A percentile compares a stretch with the other conserved stretches of the same genome.
Conservation (phyloP, 106 monocot genomes). For the Cymbidium sinense region DNA sequence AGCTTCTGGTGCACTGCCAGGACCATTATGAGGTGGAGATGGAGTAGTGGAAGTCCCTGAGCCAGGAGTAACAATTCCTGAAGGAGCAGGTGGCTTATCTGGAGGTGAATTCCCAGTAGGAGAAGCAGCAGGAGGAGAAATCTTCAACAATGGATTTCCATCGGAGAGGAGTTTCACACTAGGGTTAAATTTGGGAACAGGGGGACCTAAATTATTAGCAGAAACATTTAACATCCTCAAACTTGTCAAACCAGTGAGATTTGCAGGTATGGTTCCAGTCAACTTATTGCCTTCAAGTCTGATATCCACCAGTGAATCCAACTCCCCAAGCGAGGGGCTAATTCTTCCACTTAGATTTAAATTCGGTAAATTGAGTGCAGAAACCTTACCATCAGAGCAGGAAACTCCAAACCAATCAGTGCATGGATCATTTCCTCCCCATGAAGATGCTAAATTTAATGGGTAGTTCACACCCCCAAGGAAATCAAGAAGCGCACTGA, state of each 20-base stretch:
- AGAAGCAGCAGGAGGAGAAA: slow-evolving; percentile 2
- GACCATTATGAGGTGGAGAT: not conserved
- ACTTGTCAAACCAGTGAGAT: slow-evolving; percentile 26
- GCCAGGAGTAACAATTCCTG: not conserved
- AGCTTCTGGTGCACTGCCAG: not conserved
- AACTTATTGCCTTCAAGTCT: slow-evolving; percentile 41
- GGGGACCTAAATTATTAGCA: slow-evolving; percentile 42
- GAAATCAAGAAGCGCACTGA: slow-evolving; percentile 35
- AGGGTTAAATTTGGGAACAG: slow-evolving; percentile 37
- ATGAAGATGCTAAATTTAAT: slow-evolving; percentile 25
- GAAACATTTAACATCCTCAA: slow-evolving; percentile 47
- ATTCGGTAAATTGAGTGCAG: slow-evolving; percentile 35
- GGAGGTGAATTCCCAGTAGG: slow-evolving; percentile 4
- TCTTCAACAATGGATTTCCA: slow-evolving; percentile 38
- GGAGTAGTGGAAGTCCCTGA: slow-evolving; percentile 1
- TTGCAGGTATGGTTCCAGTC: slow-evolving; percentile 33
- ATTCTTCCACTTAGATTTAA: slow-evolving; percentile 37
- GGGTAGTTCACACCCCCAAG: slow-evolving; percentile 44
- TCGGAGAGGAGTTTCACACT: slow-evolving; percentile 27
- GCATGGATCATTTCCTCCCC: slow-evolving; percentile 63
- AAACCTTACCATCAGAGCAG: slow-evolving; percentile 23
- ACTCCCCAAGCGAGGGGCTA: slow-evolving; percentile 40
- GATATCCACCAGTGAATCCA: slow-evolving; percentile 31
- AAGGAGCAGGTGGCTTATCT: not conserved
- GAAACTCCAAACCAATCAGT: slow-evolving; percentile 37